These are phyloP conservation scores for Leptosphaerulina australis DNA, from an alignment of 2,329 filamentous ascomycete species.

Conservation along the genomic window DNA sequence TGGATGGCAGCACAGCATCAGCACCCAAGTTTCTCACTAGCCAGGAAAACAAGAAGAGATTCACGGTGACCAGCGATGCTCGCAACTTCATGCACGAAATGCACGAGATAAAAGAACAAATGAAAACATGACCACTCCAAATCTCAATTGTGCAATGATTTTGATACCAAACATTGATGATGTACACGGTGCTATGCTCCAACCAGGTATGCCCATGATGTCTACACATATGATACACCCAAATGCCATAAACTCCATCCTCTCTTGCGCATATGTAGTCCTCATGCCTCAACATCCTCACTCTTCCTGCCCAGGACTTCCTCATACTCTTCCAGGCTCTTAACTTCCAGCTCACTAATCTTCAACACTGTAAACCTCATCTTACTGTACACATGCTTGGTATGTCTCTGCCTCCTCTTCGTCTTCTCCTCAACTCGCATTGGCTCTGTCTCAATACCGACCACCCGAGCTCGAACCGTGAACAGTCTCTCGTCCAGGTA, in stretches of 20 bases:
- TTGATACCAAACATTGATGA: conserved; percentile 2
- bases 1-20: background rate
- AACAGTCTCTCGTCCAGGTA: conserved; percentile 85
- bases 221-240: conserved; percentile 28
- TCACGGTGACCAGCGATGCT: too few relatives aligned
- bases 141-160: too few relatives aligned
- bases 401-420: conserved; percentile 69
- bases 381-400: conserved; percentile 83
- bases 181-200: conserved; percentile 11
- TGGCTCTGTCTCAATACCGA: conserved; percentile 78
- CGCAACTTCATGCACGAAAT: background rate
- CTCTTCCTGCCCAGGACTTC: conserved; percentile 33
- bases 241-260: background rate
- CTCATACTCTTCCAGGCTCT: conserved; percentile 61
- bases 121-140: background rate
- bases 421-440: conserved; percentile 62
- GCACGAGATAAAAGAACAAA: background rate
- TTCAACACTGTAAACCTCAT: conserved; percentile 85
- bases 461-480: conserved; percentile 81
- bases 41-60: too few relatives aligned
- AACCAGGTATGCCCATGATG: conserved; percentile 16
- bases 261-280: background rate
- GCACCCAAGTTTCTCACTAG: too few relatives aligned
- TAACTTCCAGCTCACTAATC: conserved; percentile 80
- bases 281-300: background rate